Evolutionary conservation across 2,329 filamentous ascomycete species (phyloP).

Genomic region (Neonectria coccinea): DNA sequence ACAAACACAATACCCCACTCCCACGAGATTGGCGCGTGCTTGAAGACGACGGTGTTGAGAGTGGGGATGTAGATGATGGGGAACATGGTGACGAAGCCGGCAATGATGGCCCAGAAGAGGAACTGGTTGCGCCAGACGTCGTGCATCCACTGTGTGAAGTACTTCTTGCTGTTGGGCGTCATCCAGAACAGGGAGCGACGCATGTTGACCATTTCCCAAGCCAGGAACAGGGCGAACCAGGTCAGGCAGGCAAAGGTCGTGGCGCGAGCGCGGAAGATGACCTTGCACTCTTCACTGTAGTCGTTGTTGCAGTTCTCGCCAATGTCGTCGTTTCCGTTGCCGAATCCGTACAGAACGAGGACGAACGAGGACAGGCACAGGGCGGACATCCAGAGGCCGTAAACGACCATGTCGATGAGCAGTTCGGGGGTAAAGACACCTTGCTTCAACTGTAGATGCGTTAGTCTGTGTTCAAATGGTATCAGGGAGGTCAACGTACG

Average conservation of each 20-base stretch:
- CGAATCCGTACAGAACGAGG: constrained; percentile 63
- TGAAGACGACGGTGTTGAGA: constrained; percentile 68
- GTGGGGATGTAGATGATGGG: constrained; percentile 68
- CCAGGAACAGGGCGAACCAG: constrained; percentile 79
- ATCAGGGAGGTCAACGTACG: constrained; percentile 49
- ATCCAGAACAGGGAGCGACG: constrained; percentile 79
- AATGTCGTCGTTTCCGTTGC: constrained; percentile 62
- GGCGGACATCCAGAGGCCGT: constrained; percentile 74
- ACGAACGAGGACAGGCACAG: constrained; percentile 67
- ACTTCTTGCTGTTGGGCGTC: constrained; percentile 70
- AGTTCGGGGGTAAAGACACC: constrained; percentile 76
- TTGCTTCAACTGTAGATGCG: constrained; percentile 47
- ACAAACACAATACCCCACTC: constrained; percentile 71
- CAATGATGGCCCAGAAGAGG: constrained; percentile 70
- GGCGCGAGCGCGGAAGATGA: constrained; percentile 76
- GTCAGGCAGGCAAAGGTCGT: constrained; percentile 79
- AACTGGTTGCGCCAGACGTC: constrained; percentile 79
- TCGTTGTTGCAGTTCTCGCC: constrained; percentile 69
- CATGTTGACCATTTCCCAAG: constrained; percentile 80
- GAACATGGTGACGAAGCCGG: constrained; percentile 60
- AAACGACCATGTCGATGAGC: constrained; percentile 73
- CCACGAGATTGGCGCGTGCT: constrained; percentile 69
- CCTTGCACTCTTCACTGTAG: constrained; percentile 65
- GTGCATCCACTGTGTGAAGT: constrained; percentile 73
- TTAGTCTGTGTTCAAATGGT: neutral